Evolutionary conservation across 192 early-diverging fungal species (phyloP), one percentile per base, ranked within the genome.

Genomic region (Podila minutissima): DNA sequence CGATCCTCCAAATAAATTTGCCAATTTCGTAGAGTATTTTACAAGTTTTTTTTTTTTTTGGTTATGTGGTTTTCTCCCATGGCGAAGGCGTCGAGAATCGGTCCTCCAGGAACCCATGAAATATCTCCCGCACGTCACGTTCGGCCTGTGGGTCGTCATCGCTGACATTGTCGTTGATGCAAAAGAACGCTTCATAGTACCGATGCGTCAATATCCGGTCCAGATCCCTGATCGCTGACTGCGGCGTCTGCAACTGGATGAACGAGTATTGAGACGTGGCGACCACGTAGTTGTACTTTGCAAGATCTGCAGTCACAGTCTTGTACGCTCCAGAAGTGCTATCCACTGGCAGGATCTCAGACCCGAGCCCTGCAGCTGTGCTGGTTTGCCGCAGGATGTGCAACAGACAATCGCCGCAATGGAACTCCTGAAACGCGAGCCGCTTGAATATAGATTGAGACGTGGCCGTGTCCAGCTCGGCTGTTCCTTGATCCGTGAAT

Each of bases 341-440:
- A 20, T 72, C 55, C 22, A 67, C 32, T 0, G 75, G 75, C 60
- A 76, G 33, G 33, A 79, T 72, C 60, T 72, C 65, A 1, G 48
- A 28, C 8, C 59, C 70, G 20, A 72, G 26, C 7, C 76, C 76
- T 26, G 64, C 59, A 2, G 49, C 58, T 5, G 62, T 61, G 19
- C 62, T 26, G 4, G 67, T 37, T 64, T 67, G 70, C 26, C 64
- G 69, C 20, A 84, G 71, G 13, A 71, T 71, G 53, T 78, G 72
- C 22, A 84, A 64, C 15, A 84, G 46, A 59, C 83, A 84, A 37
- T 84, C 83, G 29, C 83, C 83, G 61, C 83, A 84, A 7, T 74
- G 71, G 33, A 67, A 78, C 58, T 74, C 73, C 22, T 62, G 4
- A 35, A 74, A 84, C 15, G 83, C 75, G 24, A 84, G 20, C 1